These are phyloP conservation scores for Pilaira anomala DNA, from an alignment of 192 early-diverging fungal genomes.

Conservation along the genomic window DNA sequence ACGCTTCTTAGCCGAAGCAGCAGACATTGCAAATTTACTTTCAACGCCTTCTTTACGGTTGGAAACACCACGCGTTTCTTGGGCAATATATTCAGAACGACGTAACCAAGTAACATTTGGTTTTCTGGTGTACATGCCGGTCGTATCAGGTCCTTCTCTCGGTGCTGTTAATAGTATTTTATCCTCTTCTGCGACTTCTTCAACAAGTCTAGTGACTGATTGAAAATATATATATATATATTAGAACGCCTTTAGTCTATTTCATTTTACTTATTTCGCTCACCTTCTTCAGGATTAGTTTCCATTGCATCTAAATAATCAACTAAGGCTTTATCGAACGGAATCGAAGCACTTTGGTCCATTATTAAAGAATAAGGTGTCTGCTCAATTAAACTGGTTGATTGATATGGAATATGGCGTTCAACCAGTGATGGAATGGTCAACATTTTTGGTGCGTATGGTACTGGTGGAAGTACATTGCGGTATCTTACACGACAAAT, in stretches of 20 bases:
- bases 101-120: slow-evolving; percentile 51
- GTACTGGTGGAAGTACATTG: slow-evolving; percentile 45
- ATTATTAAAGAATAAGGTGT: slow-evolving; percentile 43
- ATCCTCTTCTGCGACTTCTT: slow-evolving; percentile 30
- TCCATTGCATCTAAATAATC: slow-evolving; percentile 46
- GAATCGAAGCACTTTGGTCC: slow-evolving; percentile 40
- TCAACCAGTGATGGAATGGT: slow-evolving; percentile 40
- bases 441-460: slow-evolving; percentile 49
- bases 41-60: slow-evolving; percentile 28
- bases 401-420: slow-evolving; percentile 45
- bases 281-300: slow-evolving; percentile 31
- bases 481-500: slow-evolving; percentile 50
- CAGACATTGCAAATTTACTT: slow-evolving; percentile 27
- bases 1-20: slow-evolving; percentile 24
- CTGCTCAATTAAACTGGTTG: slow-evolving; percentile 40
- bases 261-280: background rate
- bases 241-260: background rate
- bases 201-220: slow-evolving; percentile 1
- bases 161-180: slow-evolving; percentile 28
- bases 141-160: slow-evolving; percentile 13
- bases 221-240: background rate
- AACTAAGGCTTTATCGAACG: slow-evolving; percentile 45
- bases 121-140: slow-evolving; percentile 24
- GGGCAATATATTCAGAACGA: slow-evolving; percentile 53
- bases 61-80: slow-evolving; percentile 41